Evolutionary conservation across 192 early-diverging fungal genomes (phyloP).

Genomic region (Rhizoclosmatium sp.): DNA sequence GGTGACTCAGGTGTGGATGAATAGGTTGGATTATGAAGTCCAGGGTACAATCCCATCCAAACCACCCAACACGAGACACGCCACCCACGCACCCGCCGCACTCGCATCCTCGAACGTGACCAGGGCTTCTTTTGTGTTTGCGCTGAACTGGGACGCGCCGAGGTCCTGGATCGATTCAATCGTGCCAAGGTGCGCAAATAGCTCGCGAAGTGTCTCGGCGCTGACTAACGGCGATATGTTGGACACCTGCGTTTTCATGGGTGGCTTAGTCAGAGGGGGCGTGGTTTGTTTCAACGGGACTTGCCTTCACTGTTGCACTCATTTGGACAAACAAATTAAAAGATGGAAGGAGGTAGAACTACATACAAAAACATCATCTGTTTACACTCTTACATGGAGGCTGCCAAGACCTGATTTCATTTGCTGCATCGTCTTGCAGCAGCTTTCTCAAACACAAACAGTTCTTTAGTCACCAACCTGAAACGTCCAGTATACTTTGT

Average conservation of each 20-base stretch:
- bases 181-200: conserved; percentile 70
- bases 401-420: no score
- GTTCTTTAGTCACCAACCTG: no score
- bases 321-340: background rate
- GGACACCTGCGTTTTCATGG: conserved; percentile 51
- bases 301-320: background rate
- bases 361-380: no score
- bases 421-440: no score
- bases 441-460: no score
- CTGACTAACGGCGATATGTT: conserved; percentile 71
- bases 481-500: no score
- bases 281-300: background rate
- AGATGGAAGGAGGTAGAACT: no score
- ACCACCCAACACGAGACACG: background rate
- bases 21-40: background rate
- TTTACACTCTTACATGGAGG: no score
- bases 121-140: conserved; percentile 59
- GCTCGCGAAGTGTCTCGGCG: conserved; percentile 55
- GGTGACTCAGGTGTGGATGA: background rate
- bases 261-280: background rate
- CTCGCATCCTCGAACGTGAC: conserved; percentile 65
- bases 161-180: conserved; percentile 51
- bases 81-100: conserved; percentile 41
- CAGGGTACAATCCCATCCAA: no score
- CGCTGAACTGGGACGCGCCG: conserved; percentile 48